Evolutionary conservation across 345 rosid species (phyloP), one percentile per base, ranked within the genome.

Genomic region (Arabis hirsuta): DNA sequence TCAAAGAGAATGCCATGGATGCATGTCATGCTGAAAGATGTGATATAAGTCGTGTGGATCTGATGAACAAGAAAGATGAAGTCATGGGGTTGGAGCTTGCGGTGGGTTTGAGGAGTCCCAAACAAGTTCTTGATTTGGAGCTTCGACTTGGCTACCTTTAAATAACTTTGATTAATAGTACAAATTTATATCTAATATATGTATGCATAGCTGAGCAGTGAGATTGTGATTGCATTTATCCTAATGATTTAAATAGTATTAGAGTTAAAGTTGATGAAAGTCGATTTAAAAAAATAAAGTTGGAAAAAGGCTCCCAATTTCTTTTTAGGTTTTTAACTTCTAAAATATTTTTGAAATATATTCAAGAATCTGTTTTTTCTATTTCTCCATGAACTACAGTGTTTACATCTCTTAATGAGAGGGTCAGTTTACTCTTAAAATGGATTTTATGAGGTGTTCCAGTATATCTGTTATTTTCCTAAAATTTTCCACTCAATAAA

Each of bases 61-160:
- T 64, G 65, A 74, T 78, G 74, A 73, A 72, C 55, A 65, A 78
- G 72, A 73, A 61, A 72, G 79, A 55, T 65, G 70, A 52, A 34
- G 67, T 59, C 61, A 58, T 83, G 20, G 79, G 80, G 59, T 79
- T 83, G 80, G 84, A 84, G 11, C 78, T 84, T 76, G 88, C 72
- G 71, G 78, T 79, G 70, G 72, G 73, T 27, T 73, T 76, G 47
- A 83, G 73, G 68, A 83, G 80, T 62, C 76, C 86, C 3, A 77
- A 77, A 36, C 82, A 82, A 48, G 82, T 73, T 62, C 59, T 87
- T 62, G 91, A 87, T 75, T 87, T 87, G 81, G 91, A 87, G 81
- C 91, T 87, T 77, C 81, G 89, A 73, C 91, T 87, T 54, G 91
- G 91, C 16, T 77, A 69, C 72, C 71, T 77, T 47, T 67, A 62